Evolutionary conservation across 345 rosid genomes (phyloP).

Genomic region (Citrus hindsii): DNA sequence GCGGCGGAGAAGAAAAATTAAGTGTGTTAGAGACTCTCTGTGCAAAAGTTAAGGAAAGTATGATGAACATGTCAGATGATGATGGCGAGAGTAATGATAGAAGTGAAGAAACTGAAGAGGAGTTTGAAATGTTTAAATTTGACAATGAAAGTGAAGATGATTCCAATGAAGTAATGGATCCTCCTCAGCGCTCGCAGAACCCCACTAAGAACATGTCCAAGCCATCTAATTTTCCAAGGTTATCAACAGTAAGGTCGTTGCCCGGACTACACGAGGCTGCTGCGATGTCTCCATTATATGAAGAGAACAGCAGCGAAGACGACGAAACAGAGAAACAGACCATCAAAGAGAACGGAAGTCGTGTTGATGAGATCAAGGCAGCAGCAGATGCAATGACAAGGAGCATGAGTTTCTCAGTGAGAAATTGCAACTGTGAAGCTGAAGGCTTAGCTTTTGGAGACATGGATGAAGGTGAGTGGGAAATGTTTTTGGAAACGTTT

Average conservation of each 20-base stretch:
- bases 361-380: slow-evolving; percentile 2
- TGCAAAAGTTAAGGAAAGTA: slow-evolving; percentile 46
- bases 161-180: slow-evolving; percentile 4
- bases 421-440: slow-evolving; percentile 24
- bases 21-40: slow-evolving; percentile 64
- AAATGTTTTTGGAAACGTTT: slow-evolving; percentile 47
- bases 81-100: neutral
- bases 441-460: slow-evolving; percentile 47
- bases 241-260: slow-evolving; percentile 27
- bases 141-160: slow-evolving; percentile 36
- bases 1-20: slow-evolving; percentile 41
- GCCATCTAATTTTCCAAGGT: slow-evolving; percentile 29
- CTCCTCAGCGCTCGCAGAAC: slow-evolving; percentile 14
- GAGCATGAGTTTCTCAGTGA: slow-evolving; percentile 45
- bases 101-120: slow-evolving; percentile 22
- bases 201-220: slow-evolving; percentile 15
- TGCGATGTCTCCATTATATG: slow-evolving; percentile 21
- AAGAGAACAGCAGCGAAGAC: slow-evolving; percentile 11
- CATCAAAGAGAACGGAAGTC: neutral
- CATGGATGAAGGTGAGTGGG: slow-evolving; percentile 62
- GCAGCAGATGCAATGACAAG: slow-evolving; percentile 15
- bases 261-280: slow-evolving; percentile 25
- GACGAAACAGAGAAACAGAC: neutral
- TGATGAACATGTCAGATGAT: neutral
- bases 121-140: slow-evolving; percentile 37